Conservation (phyloP, 306 rosid species). For the Cucurbita maxima region DNA sequence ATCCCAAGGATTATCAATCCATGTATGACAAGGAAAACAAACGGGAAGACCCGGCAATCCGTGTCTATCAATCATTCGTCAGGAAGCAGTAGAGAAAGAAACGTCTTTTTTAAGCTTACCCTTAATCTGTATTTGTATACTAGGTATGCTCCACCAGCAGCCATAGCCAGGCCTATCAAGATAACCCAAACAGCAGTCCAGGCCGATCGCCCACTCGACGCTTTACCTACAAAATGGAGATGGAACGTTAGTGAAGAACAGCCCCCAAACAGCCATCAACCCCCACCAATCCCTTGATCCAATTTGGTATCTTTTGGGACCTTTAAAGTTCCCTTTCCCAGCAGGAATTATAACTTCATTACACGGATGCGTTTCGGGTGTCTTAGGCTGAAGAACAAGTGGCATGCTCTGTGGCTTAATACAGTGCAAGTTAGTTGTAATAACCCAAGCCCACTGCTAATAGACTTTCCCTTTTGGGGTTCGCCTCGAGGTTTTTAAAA, state of each 20-base stretch:
- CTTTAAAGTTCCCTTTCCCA: not conserved
- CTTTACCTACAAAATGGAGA: conserved; percentile 64
- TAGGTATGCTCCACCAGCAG: conserved; percentile 82
- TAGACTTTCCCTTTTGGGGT: too few relatives aligned
- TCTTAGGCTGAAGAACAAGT: not conserved
- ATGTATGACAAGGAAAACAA: too few relatives aligned
- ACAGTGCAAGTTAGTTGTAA: not conserved
- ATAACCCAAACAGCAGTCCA: conserved; percentile 92
- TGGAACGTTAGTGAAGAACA: not conserved
- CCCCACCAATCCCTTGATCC: not conserved
- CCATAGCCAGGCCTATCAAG: conserved; percentile 56
- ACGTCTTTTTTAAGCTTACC: conserved; percentile 18
- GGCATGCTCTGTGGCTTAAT: not conserved
- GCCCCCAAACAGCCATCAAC: not conserved
- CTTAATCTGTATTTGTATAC: conserved; percentile 95
- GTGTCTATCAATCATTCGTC: too few relatives aligned
- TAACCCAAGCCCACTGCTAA: too few relatives aligned
- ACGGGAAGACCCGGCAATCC: too few relatives aligned
- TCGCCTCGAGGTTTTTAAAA: too few relatives aligned
- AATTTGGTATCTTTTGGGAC: not conserved
- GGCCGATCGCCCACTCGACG: conserved; percentile 45
- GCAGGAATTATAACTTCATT: not conserved
- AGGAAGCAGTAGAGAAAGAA: too few relatives aligned
- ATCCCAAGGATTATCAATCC: conserved; percentile 8
- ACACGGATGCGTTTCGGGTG: not conserved